Percentiles rank a stretch among this genome's conserved stretches.
phyloP scores from a whole-genome alignment of 2,329 filamentous ascomycete species.

The Ophiostoma pallidulum region DNA sequence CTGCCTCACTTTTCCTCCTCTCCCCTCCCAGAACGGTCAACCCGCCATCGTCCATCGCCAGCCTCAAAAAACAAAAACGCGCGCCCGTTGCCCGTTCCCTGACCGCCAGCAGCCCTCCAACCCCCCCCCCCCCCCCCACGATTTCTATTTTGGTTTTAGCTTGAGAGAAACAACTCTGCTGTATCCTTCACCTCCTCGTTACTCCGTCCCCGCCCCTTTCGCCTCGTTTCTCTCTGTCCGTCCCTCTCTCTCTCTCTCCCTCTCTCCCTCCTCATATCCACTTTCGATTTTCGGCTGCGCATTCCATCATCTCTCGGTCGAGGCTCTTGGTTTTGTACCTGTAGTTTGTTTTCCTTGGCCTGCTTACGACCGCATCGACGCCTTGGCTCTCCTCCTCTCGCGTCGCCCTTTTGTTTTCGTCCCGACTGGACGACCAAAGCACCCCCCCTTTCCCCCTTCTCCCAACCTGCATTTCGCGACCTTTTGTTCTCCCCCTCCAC shows the following conservation, averaged over 20 bases:
- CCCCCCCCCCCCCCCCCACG: not conserved
- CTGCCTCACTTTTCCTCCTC: not conserved
- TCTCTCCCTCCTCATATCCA: conserved; percentile 1
- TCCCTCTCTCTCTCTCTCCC: not conserved
- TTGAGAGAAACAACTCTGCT: not conserved
- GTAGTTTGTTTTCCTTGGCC: not conserved
- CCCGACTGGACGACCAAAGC: not conserved
- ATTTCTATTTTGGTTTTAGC: conserved; percentile 10
- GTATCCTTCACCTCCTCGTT: not conserved
- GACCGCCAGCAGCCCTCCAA: not conserved
- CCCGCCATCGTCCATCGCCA: too few species aligned
- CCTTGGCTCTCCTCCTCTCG: not conserved
- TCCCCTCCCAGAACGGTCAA: too few species aligned
- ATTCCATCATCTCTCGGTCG: conserved; percentile 1
- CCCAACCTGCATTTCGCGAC: too few species aligned
- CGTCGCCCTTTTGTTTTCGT: not conserved
- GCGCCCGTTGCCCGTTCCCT: too few species aligned
- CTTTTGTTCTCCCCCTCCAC: not conserved
- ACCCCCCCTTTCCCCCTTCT: not conserved
- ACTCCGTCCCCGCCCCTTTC: not conserved
- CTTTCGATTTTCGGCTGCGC: conserved; percentile 7
- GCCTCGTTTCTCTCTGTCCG: not conserved
- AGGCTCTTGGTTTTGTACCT: not conserved
- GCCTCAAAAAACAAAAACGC: too few species aligned
- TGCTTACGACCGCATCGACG: not conserved